These are phyloP conservation scores for Rhodotorula sphaerocarpa DNA, from an alignment of 768 basidiomycete species.

Conservation along the genomic window DNA sequence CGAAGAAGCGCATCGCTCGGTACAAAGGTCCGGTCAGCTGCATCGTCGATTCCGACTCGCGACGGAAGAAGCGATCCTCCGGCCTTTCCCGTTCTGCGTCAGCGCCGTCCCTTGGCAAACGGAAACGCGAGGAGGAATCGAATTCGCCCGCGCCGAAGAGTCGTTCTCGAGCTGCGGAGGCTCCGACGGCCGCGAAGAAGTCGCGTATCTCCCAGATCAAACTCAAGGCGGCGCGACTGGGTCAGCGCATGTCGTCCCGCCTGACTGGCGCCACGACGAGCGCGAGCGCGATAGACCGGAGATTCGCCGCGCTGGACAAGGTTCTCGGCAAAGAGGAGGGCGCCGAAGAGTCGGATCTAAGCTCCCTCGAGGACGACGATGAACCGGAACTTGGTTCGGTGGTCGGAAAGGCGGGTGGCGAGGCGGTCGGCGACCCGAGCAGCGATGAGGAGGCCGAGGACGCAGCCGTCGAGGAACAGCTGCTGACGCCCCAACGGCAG, in stretches of 20 bases:
- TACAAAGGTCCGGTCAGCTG: conserved; percentile 15
- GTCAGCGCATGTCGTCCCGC: neutral
- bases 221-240: neutral
- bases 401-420: too few species aligned
- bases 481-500: neutral
- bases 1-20: neutral
- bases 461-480: neutral
- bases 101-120: conserved; percentile 3
- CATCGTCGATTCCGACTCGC: neutral
- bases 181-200: neutral
- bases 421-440: too few species aligned
- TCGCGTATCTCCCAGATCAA: neutral
- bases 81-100: neutral
- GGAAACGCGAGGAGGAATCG: conserved; percentile 1
- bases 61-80: neutral
- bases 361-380: neutral
- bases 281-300: conserved; percentile 3
- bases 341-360: conserved; percentile 1
- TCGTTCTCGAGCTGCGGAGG: neutral
- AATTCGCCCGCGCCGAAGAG: neutral
- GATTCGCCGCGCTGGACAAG: neutral
- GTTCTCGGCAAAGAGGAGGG: neutral
- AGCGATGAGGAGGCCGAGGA: neutral
- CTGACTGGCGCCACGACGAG: neutral
- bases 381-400: too few species aligned